Conservation (phyloP, 371 early-diverging fungal species). For the Amoeboaphelidium protococcarum region DNA sequence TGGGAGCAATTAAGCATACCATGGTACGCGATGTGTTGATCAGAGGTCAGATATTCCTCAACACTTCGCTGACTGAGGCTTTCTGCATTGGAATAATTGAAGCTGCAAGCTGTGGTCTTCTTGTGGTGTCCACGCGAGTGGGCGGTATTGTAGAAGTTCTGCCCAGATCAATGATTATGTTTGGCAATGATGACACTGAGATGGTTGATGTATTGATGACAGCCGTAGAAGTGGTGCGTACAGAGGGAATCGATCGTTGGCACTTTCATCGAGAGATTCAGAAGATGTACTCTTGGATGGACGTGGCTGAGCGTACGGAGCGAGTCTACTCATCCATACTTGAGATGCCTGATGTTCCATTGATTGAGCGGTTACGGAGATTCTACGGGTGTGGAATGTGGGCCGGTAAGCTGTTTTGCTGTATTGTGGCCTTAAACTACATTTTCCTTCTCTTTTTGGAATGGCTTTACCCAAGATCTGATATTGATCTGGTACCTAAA, state of each 20-base stretch:
- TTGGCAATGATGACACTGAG: slow-evolving; percentile 62
- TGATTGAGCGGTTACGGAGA: slow-evolving; percentile 53
- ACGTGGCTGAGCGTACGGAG: slow-evolving; percentile 81
- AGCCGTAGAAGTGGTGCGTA: slow-evolving; percentile 41
- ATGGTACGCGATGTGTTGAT: slow-evolving; percentile 62
- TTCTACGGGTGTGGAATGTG: slow-evolving; percentile 71
- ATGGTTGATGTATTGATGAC: slow-evolving; percentile 50
- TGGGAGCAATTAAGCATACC: slow-evolving; percentile 66
- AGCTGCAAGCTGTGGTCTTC: slow-evolving; percentile 85
- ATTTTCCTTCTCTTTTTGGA: slow-evolving; percentile 52
- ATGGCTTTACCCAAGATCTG: slow-evolving; percentile 38
- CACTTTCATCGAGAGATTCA: slow-evolving; percentile 53
- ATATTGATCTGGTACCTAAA: slow-evolving; percentile 34
- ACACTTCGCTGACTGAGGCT: slow-evolving; percentile 96
- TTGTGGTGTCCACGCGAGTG: slow-evolving; percentile 93
- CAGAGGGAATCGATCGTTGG: slow-evolving; percentile 34
- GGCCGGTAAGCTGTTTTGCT: slow-evolving; percentile 70
- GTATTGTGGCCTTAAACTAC: slow-evolving; percentile 64
- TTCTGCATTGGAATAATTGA: slow-evolving; percentile 98
- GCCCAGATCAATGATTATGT: slow-evolving; percentile 79
- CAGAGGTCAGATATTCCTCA: slow-evolving; percentile 91
- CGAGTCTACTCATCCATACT: slow-evolving; percentile 21
- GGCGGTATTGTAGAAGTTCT: slow-evolving; percentile 97
- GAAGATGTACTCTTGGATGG: slow-evolving; percentile 82
- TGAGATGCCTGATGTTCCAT: slow-evolving; percentile 28